Percentiles rank a stretch among this genome's conserved stretches.
These are phyloP conservation scores for Elaeis oleifera DNA, from an alignment of 202 grass and related monocot species.

Conservation along the genomic window DNA sequence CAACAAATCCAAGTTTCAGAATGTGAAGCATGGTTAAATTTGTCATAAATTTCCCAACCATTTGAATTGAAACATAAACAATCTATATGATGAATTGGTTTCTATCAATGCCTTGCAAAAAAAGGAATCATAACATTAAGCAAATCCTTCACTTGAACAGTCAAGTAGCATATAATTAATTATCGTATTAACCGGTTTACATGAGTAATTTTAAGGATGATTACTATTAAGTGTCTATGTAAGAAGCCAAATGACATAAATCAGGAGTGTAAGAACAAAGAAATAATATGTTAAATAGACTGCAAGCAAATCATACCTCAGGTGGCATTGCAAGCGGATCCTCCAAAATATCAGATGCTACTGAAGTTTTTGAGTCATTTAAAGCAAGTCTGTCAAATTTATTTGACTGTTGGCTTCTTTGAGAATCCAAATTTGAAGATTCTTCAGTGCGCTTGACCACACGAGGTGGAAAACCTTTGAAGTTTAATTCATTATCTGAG, in stretches of 20 bases:
- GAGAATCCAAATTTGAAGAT: slow-evolving; percentile 30
- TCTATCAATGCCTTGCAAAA: too few species aligned
- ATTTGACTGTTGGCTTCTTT: slow-evolving; percentile 30
- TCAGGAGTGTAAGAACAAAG: neutral
- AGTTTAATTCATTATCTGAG: slow-evolving; percentile 84
- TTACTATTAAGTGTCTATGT: neutral
- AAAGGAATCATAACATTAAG: too few species aligned
- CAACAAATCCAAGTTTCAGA: too few species aligned
- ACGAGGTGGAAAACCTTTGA: slow-evolving; percentile 51
- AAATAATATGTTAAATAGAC: neutral
- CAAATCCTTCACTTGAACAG: too few species aligned
- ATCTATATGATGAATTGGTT: too few species aligned
- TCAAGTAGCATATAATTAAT: neutral
- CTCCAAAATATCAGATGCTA: slow-evolving; percentile 43
- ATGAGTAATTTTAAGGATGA: neutral
- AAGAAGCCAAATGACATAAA: neutral
- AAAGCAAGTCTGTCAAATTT: slow-evolving; percentile 36
- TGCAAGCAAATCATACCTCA: slow-evolving; percentile 45
- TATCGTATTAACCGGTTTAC: neutral
- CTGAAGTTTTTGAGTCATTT: slow-evolving; percentile 40
- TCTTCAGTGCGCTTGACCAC: slow-evolving; percentile 35
- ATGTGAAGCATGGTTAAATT: too few species aligned
- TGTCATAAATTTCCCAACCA: too few species aligned
- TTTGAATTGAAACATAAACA: too few species aligned
- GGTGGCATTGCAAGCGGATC: slow-evolving; percentile 66